Conservation (phyloP, 805 yeast species). For the Pichia heedii region DNA sequence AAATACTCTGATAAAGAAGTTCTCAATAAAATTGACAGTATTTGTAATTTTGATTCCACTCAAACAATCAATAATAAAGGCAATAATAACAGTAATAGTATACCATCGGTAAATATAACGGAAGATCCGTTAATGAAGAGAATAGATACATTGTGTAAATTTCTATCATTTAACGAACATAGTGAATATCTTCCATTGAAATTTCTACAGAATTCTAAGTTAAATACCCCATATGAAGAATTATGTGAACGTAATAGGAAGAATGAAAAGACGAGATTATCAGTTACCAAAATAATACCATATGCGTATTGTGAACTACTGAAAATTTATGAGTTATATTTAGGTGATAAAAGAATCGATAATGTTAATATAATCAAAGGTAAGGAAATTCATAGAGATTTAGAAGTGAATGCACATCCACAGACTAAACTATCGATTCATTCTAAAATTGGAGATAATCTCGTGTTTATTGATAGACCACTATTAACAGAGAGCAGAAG, state of each 20-base stretch:
- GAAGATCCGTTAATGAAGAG: neutral
- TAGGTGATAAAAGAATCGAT: constrained; percentile 22
- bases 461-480: neutral
- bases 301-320: constrained; percentile 64
- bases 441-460: constrained; percentile 1
- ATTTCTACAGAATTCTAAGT: neutral
- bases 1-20: neutral
- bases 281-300: constrained; percentile 53
- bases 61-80: neutral
- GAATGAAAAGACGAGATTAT: constrained; percentile 28
- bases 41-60: neutral
- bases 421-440: constrained; percentile 11
- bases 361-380: constrained; percentile 42
- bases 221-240: constrained; percentile 9
- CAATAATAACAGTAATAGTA: neutral
- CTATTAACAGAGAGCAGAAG: neutral
- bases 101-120: neutral
- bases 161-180: neutral
- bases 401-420: constrained; percentile 43
- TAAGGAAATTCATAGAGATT: constrained; percentile 32
- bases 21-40: neutral
- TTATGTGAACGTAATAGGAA: neutral
- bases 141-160: constrained; percentile 1
- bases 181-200: constrained; percentile 1
- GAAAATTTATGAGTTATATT: constrained; percentile 42